Base-by-base conservation (phyloP, 2,329 filamentous ascomycete genomes). In the Cytospora paraplurivora region DNA sequence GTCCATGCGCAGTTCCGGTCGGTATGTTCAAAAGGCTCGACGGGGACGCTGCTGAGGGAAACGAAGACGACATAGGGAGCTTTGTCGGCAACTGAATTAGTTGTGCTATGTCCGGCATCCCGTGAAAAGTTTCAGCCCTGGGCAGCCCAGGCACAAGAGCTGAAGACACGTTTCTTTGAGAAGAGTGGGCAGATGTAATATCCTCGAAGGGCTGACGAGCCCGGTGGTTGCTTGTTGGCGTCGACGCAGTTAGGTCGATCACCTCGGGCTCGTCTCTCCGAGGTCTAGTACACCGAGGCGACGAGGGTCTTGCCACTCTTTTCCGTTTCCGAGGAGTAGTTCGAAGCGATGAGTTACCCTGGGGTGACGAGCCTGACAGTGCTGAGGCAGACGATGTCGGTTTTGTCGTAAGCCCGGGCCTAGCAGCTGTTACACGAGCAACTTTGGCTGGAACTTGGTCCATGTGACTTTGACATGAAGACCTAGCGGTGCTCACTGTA, bases 401-500 rank as follows among this genome's bases (percentile, higher is more conserved):
- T 47, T 60, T 60, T 6, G 63, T 66, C 7, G 53, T 32, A 17
- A 53, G n/a, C 12, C 33, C 54, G 35, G 59, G n/a, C 1, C 17
- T 21, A 27, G 56, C 33, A 17, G 59, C 50, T 38, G 38, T 12
- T 7, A 35, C 32, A 15, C n/a, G 41, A 56, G 49, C 41, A 21
- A 44, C 34, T 13, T 12, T 21, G 8, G 47, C 15, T 53, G 35
- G 52, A 10, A 32, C 37, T 35, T 34, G 47, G 33, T 32, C 51
- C 19, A 34, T 50, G n/a, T 62, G 59, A 12, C 47, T 15, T 6
- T 50, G 49, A 7, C 34, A 61, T 15, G 55, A 51, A 12, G 67
- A 62, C 8, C 67, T 63, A 3, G 66, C 61, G n/a, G 71, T 69
- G 57, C 56, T 51, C 8, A 57, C 61, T 35, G 19, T 64, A 11